Base-by-base conservation (phyloP, 208 protist species). In the Trypanosoma congolense region DNA sequence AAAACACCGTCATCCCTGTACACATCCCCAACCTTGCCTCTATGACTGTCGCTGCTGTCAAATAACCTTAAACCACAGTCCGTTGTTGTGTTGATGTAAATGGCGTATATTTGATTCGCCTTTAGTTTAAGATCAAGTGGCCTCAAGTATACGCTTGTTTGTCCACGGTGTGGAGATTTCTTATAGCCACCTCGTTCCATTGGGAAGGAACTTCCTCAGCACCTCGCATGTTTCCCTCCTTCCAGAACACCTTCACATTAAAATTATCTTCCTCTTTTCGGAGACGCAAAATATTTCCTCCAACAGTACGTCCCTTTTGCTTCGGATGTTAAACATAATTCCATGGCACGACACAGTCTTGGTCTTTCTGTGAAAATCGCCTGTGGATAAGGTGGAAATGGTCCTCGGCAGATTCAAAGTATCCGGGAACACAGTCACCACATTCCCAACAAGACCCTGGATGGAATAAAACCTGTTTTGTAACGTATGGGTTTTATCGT, bases 241-340 rank as follows among this genome's bases (percentile, higher is more conserved):
- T 89, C 86, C 89, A 96, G 41, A 92, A 96, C 8, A 96, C 61
- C 19, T 65, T 68, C 50, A 96, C 89, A 46, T 77, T 80, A 21
- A 90, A 76, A 29, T 80, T 71, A 38, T 88, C 73, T 0, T 74
- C 68, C 35, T 72, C 89, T 24, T 92, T 61, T 93, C 85, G 19
- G 89, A 75, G 16, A 91, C 72, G 58, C 80, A 96, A 54, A 85
- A 88, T 18, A 96, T 57, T 62, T 92, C 83, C 70, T 96, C 85
- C n/a, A 96, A 66, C 12, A 77, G 79, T 36, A 96, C 71, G 61
- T 96, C 81, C 47, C 76, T 54, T 47, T 83, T 82, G 51, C 79
- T 88, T 5, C 75, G 66, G 31, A 96, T 44, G 44, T 96, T 83
- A 60, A 96, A 96, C 85, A 96, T 93, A 63, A 96, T 96, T 35